These are phyloP conservation scores for Penicillium glabrum DNA, from an alignment of 2,329 filamentous ascomycete species.

Conservation along the genomic window DNA sequence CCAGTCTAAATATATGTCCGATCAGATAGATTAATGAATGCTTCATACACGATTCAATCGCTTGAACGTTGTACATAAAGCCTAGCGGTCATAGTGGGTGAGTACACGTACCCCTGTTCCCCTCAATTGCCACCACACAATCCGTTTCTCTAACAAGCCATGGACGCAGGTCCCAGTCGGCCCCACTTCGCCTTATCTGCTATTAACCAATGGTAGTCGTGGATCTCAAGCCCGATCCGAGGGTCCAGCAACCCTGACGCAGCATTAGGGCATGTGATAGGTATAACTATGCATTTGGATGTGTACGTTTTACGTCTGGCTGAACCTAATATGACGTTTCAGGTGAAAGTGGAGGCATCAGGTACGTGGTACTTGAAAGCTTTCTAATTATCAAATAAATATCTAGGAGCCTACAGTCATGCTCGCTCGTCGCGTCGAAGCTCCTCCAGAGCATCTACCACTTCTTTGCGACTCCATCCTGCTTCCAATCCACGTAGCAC, in stretches of 20 bases:
- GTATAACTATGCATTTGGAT: too few species aligned
- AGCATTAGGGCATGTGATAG: not conserved
- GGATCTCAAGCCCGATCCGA: not conserved
- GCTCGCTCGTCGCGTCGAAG: constrained; percentile 36
- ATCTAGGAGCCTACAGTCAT: not conserved
- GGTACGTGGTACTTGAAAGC: too few species aligned
- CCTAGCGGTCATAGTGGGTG: not conserved
- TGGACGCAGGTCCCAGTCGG: constrained; percentile 12
- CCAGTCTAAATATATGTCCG: too few species aligned
- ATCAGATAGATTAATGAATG: not conserved
- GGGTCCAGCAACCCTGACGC: not conserved
- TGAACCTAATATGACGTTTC: too few species aligned
- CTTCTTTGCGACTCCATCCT: constrained; percentile 39
- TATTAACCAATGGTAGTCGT: not conserved
- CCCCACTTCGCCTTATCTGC: constrained; percentile 1
- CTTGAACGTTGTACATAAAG: not conserved
- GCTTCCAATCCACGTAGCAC: constrained; percentile 47
- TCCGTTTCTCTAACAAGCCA: not conserved
- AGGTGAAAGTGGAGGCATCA: too few species aligned
- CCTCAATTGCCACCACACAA: not conserved
- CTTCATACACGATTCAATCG: not conserved
- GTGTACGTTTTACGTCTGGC: too few species aligned
- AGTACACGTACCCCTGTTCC: not conserved
- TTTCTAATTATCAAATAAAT: too few species aligned
- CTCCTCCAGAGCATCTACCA: constrained; percentile 44